Evolutionary conservation across 2,329 filamentous ascomycete genomes (phyloP).

Genomic region (Onygena corvina): DNA sequence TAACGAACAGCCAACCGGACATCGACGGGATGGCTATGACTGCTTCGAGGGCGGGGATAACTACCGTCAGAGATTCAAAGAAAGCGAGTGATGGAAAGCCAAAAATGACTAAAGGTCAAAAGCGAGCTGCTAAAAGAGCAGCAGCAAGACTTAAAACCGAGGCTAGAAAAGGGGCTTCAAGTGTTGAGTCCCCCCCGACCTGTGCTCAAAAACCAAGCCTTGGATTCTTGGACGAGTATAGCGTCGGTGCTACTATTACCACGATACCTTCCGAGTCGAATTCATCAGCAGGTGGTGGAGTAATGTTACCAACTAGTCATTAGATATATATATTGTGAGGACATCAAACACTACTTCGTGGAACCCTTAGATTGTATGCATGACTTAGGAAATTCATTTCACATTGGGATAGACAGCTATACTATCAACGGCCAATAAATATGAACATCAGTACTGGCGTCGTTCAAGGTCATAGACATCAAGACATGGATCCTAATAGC

Average conservation of each 20-base stretch:
- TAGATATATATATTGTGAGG: no score
- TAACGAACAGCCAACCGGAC: not conserved
- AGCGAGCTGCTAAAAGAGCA: not conserved
- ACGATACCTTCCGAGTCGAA: not conserved
- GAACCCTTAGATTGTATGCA: not conserved
- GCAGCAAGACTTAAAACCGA: not conserved
- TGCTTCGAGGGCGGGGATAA: not conserved
- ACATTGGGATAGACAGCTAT: conserved; percentile 2
- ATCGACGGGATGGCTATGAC: not conserved
- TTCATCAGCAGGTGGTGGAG: not conserved
- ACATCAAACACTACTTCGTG: no score
- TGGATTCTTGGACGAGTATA: not conserved
- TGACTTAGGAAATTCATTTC: conserved; percentile 4
- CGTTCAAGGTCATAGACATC: conserved; percentile 4
- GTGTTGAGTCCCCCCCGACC: no score
- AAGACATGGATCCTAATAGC: conserved; percentile 1
- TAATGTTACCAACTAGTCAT: not conserved
- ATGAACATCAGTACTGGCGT: not conserved
- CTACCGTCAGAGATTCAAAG: not conserved
- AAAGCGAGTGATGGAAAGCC: not conserved
- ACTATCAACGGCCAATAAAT: not conserved
- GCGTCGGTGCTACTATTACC: not conserved
- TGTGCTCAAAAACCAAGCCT: not conserved
- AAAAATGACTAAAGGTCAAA: not conserved
- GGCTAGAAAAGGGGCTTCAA: not conserved